Percentiles rank a stretch among this genome's conserved stretches.
phyloP scores from a whole-genome alignment of 257 asterid genomes.

The Solanum pimpinellifolium region DNA sequence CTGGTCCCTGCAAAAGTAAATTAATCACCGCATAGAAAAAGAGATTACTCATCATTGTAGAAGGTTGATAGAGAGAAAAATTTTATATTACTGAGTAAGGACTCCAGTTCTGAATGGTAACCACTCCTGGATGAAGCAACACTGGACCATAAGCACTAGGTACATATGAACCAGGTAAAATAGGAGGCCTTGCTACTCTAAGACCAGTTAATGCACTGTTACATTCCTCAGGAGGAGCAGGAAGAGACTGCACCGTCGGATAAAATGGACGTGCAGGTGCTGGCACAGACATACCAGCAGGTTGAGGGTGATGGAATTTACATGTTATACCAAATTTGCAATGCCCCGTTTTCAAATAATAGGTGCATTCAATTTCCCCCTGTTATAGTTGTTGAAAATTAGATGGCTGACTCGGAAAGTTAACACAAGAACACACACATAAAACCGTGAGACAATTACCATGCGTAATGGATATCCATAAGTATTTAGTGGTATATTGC shows the following conservation, averaged over 20 bases:
- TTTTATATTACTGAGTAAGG: conserved; percentile 44
- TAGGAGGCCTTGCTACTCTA: conserved; percentile 59
- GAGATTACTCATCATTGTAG: background rate
- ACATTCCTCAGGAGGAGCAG: conserved; percentile 51
- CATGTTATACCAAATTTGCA: conserved; percentile 85
- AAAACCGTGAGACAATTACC: conserved; percentile 26
- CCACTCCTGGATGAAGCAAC: conserved; percentile 65
- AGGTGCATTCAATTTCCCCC: conserved; percentile 92
- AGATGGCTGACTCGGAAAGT: background rate
- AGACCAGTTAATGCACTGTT: conserved; percentile 31
- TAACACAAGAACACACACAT: background rate
- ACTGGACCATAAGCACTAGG: conserved; percentile 68
- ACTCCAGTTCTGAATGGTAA: conserved; percentile 68
- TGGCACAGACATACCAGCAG: conserved; percentile 48
- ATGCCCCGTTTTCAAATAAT: conserved; percentile 94
- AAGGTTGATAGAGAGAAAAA: background rate
- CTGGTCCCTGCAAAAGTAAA: conserved; percentile 44
- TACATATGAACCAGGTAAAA: conserved; percentile 57
- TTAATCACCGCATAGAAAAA: conserved; percentile 3
- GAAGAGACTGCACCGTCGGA: conserved; percentile 70
- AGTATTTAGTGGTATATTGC: conserved; percentile 46
- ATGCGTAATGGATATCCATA: conserved; percentile 81
- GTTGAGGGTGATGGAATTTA: conserved; percentile 88
- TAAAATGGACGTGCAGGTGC: conserved; percentile 83
- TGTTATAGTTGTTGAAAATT: conserved; percentile 15